Conservation (phyloP, 140 eudicot genomes). For the Cichorium intybus region DNA sequence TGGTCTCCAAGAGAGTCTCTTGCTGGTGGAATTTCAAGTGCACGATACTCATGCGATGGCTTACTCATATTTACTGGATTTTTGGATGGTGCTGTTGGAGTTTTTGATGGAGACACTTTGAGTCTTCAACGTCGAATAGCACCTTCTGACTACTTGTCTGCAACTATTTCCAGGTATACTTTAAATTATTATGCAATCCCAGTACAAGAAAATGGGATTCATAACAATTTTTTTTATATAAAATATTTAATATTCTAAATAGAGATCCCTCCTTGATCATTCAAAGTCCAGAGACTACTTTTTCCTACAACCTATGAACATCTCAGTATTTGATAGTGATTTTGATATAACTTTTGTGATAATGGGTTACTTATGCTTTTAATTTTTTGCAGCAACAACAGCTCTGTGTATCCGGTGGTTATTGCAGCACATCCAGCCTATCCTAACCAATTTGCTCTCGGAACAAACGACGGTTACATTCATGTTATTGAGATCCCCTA, state of each 20-base stretch:
- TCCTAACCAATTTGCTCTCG: slow-evolving; percentile 78
- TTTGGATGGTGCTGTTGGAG: too few relatives aligned
- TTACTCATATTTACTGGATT: slow-evolving; percentile 58
- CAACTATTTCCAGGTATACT: slow-evolving; percentile 47
- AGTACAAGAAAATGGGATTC: too few relatives aligned
- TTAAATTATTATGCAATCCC: too few relatives aligned
- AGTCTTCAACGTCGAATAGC: slow-evolving; percentile 71
- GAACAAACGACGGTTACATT: slow-evolving; percentile 75
- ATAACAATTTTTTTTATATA: too few relatives aligned
- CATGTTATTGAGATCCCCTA: slow-evolving; percentile 77
- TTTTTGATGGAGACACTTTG: slow-evolving; percentile 62
- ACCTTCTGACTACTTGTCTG: slow-evolving; percentile 66
- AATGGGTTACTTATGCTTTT: too few relatives aligned
- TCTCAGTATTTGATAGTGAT: too few relatives aligned
- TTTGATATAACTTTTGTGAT: too few relatives aligned
- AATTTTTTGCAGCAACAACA: slow-evolving; percentile 41
- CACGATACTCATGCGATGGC: slow-evolving; percentile 79
- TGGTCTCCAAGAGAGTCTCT: slow-evolving; percentile 76
- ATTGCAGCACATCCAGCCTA: slow-evolving; percentile 77
- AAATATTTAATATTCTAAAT: too few relatives aligned
- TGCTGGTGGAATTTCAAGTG: slow-evolving; percentile 65
- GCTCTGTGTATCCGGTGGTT: slow-evolving; percentile 53
- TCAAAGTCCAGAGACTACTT: too few relatives aligned
- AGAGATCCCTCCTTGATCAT: too few relatives aligned
- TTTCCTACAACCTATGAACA: too few relatives aligned